Conservation (phyloP, 2,329 filamentous ascomycete genomes). For the Cladosporium sp. region DNA sequence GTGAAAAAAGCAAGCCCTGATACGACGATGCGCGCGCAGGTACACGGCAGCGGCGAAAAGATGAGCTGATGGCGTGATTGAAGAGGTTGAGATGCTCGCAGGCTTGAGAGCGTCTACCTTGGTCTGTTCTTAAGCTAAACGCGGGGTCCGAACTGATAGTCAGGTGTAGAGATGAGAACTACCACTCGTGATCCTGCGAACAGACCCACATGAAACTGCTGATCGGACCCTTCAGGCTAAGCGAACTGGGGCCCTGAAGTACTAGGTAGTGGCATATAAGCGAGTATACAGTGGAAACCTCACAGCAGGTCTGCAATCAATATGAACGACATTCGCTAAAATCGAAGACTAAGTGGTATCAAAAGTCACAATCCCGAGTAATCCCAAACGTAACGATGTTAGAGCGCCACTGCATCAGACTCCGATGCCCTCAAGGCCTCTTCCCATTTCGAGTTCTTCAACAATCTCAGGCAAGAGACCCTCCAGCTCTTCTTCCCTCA, state of each 20-base stretch:
- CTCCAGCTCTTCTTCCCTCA: slow-evolving; percentile 70
- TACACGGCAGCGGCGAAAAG: slow-evolving; percentile 1
- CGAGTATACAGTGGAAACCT: not conserved
- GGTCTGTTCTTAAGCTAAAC: not conserved
- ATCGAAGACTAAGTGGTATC: slow-evolving; percentile 8
- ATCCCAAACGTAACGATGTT: not conserved
- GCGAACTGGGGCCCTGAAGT: not conserved
- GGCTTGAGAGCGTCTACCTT: not conserved
- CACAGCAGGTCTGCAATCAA: not conserved
- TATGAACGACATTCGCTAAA: not conserved
- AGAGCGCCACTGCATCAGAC: not conserved
- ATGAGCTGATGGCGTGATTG: slow-evolving; percentile 9
- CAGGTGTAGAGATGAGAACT: slow-evolving; percentile 9
- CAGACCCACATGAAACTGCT: not conserved
- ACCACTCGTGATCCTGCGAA: not conserved
- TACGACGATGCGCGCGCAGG: not conserved
- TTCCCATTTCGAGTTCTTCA: slow-evolving; percentile 46
- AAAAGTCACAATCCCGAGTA: not conserved
- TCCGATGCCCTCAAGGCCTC: slow-evolving; percentile 25
- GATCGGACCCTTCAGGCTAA: not conserved
- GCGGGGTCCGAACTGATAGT: not conserved
- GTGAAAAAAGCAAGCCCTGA: not conserved
- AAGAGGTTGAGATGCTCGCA: not conserved
- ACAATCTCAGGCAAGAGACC: slow-evolving; percentile 57
- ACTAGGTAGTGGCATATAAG: not conserved